Evolutionary conservation across 345 rosid species (phyloP).

Genomic region (Hibiscus trionum): DNA sequence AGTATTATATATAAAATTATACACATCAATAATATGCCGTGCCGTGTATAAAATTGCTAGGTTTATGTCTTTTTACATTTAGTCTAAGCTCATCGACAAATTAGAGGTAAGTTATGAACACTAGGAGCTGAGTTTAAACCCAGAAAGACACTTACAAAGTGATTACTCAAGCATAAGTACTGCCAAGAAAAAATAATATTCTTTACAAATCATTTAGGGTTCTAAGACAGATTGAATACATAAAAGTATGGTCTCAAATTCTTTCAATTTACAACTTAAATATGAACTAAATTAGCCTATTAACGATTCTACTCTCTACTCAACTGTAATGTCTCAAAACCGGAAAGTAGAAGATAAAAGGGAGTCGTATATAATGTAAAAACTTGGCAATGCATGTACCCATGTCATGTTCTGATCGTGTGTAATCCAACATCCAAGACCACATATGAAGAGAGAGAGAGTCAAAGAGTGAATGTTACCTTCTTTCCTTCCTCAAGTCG

Average conservation of each 20-base stretch:
- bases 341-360: neutral
- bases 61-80: neutral
- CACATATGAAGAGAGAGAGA: neutral
- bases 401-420: neutral
- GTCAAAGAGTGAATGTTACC: constrained; percentile 31
- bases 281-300: neutral
- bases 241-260: neutral
- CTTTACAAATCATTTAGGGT: neutral
- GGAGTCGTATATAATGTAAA: neutral
- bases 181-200: neutral
- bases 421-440: neutral
- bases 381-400: neutral
- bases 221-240: neutral
- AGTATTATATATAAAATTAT: too few relatives aligned
- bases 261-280: neutral
- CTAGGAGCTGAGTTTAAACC: neutral
- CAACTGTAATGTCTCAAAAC: neutral
- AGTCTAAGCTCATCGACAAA: neutral
- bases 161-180: neutral
- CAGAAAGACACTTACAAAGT: neutral
- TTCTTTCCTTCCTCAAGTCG: constrained; percentile 66
- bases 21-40: too few relatives aligned
- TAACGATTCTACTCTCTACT: neutral
- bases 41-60: too few relatives aligned
- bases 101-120: neutral